Evolutionary conservation across 2,329 filamentous ascomycete genomes (phyloP).

Genomic region (Eutypa lata): DNA sequence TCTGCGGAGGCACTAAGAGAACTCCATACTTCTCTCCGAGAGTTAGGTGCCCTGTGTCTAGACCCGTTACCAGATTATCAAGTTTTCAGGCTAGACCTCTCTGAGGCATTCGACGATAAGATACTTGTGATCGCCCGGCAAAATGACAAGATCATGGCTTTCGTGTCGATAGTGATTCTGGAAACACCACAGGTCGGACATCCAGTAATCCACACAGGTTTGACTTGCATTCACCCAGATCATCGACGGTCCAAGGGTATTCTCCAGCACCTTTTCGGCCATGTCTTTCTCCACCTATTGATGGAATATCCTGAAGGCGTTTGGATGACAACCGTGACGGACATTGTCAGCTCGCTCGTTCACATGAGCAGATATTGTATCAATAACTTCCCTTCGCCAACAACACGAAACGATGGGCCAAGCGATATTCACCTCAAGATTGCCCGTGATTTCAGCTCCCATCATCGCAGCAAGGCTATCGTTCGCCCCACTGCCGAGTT

Average conservation of each 20-base stretch:
- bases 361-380: constrained; percentile 7
- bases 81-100: constrained; percentile 1
- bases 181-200: constrained; percentile 1
- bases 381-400: constrained; percentile 7
- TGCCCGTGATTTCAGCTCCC: constrained; percentile 1
- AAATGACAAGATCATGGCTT: constrained; percentile 1
- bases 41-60: not conserved
- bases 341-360: constrained; percentile 11
- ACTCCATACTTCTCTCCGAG: not conserved
- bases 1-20: not conserved
- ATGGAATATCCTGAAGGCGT: constrained; percentile 3
- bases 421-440: constrained; percentile 1
- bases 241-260: constrained; percentile 4
- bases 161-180: constrained; percentile 7
- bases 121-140: constrained; percentile 5
- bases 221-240: constrained; percentile 6
- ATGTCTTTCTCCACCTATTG: constrained; percentile 6
- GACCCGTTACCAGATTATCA: constrained; percentile 4
- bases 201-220: constrained; percentile 7
- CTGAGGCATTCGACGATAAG: constrained; percentile 5
- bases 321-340: constrained; percentile 8
- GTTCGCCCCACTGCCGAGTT: constrained; percentile 5
- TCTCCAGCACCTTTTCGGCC: constrained; percentile 6
- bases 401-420: not conserved
- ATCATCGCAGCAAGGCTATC: constrained; percentile 1